These are phyloP conservation scores for Vitis hybrid DNA, from an alignment of 177 flowering plant species.

Conservation along the genomic window DNA sequence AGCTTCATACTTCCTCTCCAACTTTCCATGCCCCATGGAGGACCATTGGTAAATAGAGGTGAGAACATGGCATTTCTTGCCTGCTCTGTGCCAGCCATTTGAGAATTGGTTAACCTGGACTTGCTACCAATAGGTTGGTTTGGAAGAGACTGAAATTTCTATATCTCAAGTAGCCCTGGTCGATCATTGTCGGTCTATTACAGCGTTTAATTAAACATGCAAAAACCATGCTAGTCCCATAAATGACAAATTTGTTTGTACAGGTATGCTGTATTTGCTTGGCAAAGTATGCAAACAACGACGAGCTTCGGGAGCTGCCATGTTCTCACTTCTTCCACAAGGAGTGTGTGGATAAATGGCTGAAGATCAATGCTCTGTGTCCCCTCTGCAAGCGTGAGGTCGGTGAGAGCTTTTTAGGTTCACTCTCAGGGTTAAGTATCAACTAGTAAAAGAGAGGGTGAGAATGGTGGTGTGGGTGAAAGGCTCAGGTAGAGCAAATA, in stretches of 20 bases:
- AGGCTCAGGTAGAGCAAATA: background rate
- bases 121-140: too few species aligned
- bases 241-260: background rate
- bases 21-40: too few species aligned
- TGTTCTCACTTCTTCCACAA: conserved; percentile 83
- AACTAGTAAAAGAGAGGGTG: conserved; percentile 12
- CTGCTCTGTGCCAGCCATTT: too few species aligned
- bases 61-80: too few species aligned
- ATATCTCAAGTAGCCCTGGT: too few species aligned
- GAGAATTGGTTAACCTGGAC: too few species aligned
- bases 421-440: conserved; percentile 22
- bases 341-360: conserved; percentile 91
- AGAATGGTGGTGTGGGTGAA: background rate
- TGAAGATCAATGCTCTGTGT: conserved; percentile 80
- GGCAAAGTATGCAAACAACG: conserved; percentile 77
- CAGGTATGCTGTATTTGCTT: conserved; percentile 94
- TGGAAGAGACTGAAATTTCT: too few species aligned
- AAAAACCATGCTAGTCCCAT: too few species aligned
- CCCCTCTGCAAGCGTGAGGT: conserved; percentile 90
- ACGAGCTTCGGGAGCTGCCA: conserved; percentile 81
- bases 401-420: conserved; percentile 36
- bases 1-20: too few species aligned
- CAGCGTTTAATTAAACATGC: too few species aligned
- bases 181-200: too few species aligned
- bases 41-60: too few species aligned